Conservation (phyloP, 148 eudicot genomes). For the Agrostemma githago region DNA sequence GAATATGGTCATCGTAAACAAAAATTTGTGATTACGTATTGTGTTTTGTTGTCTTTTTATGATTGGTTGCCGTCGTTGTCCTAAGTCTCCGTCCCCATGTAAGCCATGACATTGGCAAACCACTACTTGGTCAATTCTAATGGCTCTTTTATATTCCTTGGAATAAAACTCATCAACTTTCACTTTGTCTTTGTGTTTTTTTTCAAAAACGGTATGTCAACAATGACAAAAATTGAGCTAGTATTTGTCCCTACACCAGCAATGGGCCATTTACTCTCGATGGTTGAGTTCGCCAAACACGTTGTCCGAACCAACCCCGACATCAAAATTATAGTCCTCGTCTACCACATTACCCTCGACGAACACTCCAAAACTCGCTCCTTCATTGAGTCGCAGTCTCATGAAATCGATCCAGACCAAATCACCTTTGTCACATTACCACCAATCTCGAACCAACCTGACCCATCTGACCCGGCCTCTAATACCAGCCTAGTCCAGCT, state of each 20-base stretch:
- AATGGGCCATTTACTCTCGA: slow-evolving; percentile 34
- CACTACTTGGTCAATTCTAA: too few relatives aligned
- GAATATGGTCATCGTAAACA: too few relatives aligned
- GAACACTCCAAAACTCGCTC: not conserved
- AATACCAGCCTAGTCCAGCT: not conserved
- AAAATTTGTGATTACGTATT: too few relatives aligned
- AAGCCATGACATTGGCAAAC: too few relatives aligned
- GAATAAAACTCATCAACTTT: too few relatives aligned
- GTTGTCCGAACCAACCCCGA: slow-evolving; percentile 25
- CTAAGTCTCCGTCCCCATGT: too few relatives aligned
- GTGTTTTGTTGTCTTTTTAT: too few relatives aligned
- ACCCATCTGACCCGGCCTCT: not conserved
- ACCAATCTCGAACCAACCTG: slow-evolving; percentile 4
- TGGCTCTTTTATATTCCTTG: too few relatives aligned
- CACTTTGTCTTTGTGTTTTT: too few relatives aligned
- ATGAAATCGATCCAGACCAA: not conserved
- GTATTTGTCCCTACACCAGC: slow-evolving; percentile 41
- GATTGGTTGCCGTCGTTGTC: too few relatives aligned
- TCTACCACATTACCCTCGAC: slow-evolving; percentile 25
- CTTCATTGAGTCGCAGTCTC: slow-evolving; percentile 10
- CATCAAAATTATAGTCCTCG: slow-evolving; percentile 29
- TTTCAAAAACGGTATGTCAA: too few relatives aligned
- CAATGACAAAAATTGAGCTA: slow-evolving; percentile 16
- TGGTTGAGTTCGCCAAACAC: slow-evolving; percentile 41
- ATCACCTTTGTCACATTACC: slow-evolving; percentile 13